Evolutionary conservation across 306 rosid genomes (phyloP), one percentile per base, ranked within the genome.

Genomic region (Rosa lucieae): DNA sequence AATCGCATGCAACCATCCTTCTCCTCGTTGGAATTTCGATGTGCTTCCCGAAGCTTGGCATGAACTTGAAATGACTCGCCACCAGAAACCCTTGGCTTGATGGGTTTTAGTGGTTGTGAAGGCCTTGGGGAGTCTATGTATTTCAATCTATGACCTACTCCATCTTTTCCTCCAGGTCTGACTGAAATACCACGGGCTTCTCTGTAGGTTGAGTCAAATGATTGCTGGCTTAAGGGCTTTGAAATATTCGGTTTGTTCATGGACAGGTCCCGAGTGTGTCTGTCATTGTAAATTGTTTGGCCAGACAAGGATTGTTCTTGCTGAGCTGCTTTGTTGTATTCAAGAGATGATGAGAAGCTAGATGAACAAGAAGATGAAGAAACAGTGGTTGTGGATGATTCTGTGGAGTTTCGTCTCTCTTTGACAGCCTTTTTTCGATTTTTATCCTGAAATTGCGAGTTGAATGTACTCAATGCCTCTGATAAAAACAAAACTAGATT

Each of bases 81-180:
- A 17, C 77, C 83, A 51, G 78, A 44, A 47, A 52, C 76, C 78
- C 81, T 84, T 74, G 78, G 80, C 75, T 82, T 84, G 46, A 68
- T 76, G 81, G 84, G 80, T 70, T 86, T 87, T 15, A 80, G 72
- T 5, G 79, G 61, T 56, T 67, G 82, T 69, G 81, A 56, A 68
- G 92, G 99, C 89, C 99, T 83, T 0, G 97, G 99, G 13, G 99
- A 94, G 72, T 94, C 97, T 1, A 92, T 84, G 81, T 79, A 86
- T 74, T 81, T 88, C 86, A 88, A 82, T 48, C 89, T 69, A 77
- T 70, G 89, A 70, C 82, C 81, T 47, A 70, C 82, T 80, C 74
- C 86, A 76, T 84, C 85, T 70, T 86, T 86, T n/a, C 80, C 79
- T 47, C 70, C 84, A 67, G 92, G 85, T 80, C 84, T 89, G 77